Percentiles rank a stretch among this genome's conserved stretches.
Evolutionary conservation across 208 protist species (phyloP).

Genomic region (Crithidia mellificae): DNA sequence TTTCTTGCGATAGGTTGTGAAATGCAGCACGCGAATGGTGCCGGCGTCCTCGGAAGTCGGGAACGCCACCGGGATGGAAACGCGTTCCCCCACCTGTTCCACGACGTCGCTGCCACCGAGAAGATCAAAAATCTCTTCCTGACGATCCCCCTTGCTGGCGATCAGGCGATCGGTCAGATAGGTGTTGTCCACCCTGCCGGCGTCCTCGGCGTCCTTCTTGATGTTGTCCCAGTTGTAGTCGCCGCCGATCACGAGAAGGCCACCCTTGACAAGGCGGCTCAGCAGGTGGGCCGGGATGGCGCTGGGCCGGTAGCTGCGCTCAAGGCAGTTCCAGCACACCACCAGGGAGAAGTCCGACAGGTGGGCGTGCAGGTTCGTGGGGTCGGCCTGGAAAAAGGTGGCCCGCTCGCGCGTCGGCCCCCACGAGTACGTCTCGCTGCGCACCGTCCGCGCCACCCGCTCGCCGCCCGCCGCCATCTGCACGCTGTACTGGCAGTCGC

Average conservation of each 20-base stretch:
- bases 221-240: conserved; percentile 67
- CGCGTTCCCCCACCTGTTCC: conserved; percentile 60
- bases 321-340: conserved; percentile 88
- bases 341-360: conserved; percentile 79
- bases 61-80: conserved; percentile 66
- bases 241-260: conserved; percentile 76
- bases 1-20: conserved; percentile 74
- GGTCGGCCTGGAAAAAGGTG: conserved; percentile 89
- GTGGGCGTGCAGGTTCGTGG: conserved; percentile 86
- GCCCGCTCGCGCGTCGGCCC: conserved; percentile 62
- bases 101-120: conserved; percentile 60
- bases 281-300: conserved; percentile 76
- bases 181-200: conserved; percentile 41
- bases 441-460: conserved; percentile 39
- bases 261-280: conserved; percentile 55
- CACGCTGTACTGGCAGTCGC: conserved; percentile 74
- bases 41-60: conserved; percentile 43
- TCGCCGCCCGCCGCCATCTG: conserved; percentile 28
- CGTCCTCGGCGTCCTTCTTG: conserved; percentile 31
- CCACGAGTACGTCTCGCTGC: conserved; percentile 51
- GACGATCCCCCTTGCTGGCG: conserved; percentile 28
- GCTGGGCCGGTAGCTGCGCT: conserved; percentile 78
- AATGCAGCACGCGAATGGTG: conserved; percentile 46
- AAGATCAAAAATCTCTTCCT: conserved; percentile 63
- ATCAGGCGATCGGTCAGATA: conserved; percentile 45